A percentile compares a stretch with the other conserved stretches of the same genome.
Evolutionary conservation across 108 stramenopile species (phyloP).

Genomic region (Skeletonema menzelii): DNA sequence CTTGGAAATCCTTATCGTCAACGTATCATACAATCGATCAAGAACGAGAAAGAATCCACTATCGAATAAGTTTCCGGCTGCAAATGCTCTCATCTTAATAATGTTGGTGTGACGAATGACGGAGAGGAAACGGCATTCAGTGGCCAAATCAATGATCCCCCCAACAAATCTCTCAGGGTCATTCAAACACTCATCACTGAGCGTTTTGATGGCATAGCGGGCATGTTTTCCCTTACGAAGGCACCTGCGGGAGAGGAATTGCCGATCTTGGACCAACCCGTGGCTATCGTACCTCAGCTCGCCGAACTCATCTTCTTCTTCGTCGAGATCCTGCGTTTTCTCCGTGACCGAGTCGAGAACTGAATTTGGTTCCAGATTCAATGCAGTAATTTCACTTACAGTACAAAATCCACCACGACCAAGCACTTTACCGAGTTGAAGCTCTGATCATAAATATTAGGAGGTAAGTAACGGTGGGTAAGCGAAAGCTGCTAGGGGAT

Average conservation of each 20-base stretch:
- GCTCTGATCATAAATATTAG: conserved; percentile 41
- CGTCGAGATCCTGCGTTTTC: conserved; percentile 12
- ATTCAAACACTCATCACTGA: conserved; percentile 59
- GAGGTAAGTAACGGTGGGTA: neutral
- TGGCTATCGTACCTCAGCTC: conserved; percentile 57
- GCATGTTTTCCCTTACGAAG: conserved; percentile 76
- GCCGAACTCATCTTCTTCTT: conserved; percentile 57
- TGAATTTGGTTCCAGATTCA: conserved; percentile 42
- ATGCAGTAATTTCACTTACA: conserved; percentile 60
- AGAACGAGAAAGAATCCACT: conserved; percentile 71
- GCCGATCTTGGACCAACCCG: conserved; percentile 76
- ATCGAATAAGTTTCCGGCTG: conserved; percentile 36
- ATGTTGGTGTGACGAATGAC: conserved; percentile 87
- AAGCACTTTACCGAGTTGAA: conserved; percentile 68
- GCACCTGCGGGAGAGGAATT: conserved; percentile 69
- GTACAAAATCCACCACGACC: conserved; percentile 86
- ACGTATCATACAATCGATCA: conserved; percentile 79
- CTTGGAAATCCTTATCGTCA: conserved; percentile 56
- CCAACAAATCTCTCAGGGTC: conserved; percentile 68
- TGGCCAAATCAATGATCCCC: conserved; percentile 80
- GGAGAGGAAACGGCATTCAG: conserved; percentile 76
- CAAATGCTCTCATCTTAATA: conserved; percentile 85
- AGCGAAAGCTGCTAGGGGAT: neutral
- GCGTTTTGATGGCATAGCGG: conserved; percentile 85
- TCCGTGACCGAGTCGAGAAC: conserved; percentile 10